Conservation (phyloP, 192 early-diverging fungal species). For the Podila epigama region DNA sequence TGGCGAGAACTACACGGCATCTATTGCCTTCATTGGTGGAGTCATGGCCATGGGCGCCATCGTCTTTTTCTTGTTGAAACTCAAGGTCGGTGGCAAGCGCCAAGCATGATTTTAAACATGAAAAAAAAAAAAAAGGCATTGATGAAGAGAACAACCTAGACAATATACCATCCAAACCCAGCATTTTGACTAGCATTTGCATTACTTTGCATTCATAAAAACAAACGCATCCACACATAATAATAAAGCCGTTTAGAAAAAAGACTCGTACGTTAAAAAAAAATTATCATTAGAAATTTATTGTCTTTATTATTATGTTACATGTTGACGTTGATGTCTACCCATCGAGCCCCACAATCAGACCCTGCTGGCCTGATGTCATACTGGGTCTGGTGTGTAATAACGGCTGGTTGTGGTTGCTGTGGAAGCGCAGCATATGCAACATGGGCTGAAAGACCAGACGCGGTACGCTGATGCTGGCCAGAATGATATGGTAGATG, state of each 20-base stretch:
- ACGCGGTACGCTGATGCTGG: constrained; percentile 23
- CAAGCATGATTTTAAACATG: background rate
- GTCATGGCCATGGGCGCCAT: constrained; percentile 13
- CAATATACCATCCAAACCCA: too few species aligned
- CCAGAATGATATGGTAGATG: background rate
- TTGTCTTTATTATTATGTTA: background rate
- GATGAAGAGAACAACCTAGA: too few species aligned
- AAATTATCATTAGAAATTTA: background rate
- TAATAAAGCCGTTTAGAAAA: too few species aligned
- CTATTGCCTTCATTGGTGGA: constrained; percentile 37
- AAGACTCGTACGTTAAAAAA: too few species aligned
- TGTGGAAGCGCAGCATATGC: constrained; percentile 27
- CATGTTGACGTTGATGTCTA: constrained; percentile 9
- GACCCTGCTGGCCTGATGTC: constrained; percentile 26
- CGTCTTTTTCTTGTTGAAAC: constrained; percentile 16
- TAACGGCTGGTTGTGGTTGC: constrained; percentile 37
- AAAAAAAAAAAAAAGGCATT: background rate
- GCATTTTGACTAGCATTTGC: too few species aligned
- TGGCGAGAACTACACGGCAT: constrained; percentile 19
- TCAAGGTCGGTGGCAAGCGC: constrained; percentile 30
- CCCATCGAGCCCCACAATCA: constrained; percentile 43
- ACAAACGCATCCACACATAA: background rate
- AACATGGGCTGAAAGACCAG: constrained; percentile 23
- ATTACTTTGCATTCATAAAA: background rate
- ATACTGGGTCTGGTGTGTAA: constrained; percentile 36